Base-by-base conservation (phyloP, 2,329 filamentous ascomycete genomes). In the Microdochium bolleyi region DNA sequence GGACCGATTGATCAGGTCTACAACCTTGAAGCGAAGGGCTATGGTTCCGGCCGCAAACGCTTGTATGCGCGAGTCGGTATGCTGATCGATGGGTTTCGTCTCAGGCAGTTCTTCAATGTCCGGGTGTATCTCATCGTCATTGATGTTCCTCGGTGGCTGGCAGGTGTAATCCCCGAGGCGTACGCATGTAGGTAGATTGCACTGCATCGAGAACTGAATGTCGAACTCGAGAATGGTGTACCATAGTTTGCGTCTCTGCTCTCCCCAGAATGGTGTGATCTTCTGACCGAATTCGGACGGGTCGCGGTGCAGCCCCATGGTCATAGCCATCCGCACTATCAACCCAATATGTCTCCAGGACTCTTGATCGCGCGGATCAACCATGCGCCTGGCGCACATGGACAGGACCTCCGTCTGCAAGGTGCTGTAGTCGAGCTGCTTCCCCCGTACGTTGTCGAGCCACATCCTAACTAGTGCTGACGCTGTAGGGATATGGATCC, bases 291-390 rank as follows among this genome's bases (percentile, higher is more conserved):
- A 80, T 57, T 82, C 79, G 14, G 74, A 74, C 2, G 79, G 77
- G 51, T 82, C 79, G 3, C 78, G 72, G 57, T 82, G 79, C 49
- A 82, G 66, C 2, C 78, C 79, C 77, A 82, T 81, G 2, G 74
- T 77, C 78, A 82, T 82, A 27, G 77, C 79, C 68, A 79, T 77
- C 16, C 79, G 74, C 4, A 80, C 72, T 44, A 82, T 73, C 51
- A 73, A 72, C 4, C 79, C 79, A n/a, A 82, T 65, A 52, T 79
- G 75, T 14, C 73, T 72, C 79, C 79, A 82, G 0, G 74, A 69
- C 51, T 78, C 74, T 51, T 80, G 74, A 32, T 75, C 70, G 8
- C 73, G 71, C 9, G 70, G 66, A 22, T 70, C 70, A 4, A 77
- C 76, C 70, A 79, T 75, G 52, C 77, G 68, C 56, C 74, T 71